These are phyloP conservation scores for Mortierella sp. DNA, from an alignment of 371 early-diverging fungal species.

Conservation along the genomic window DNA sequence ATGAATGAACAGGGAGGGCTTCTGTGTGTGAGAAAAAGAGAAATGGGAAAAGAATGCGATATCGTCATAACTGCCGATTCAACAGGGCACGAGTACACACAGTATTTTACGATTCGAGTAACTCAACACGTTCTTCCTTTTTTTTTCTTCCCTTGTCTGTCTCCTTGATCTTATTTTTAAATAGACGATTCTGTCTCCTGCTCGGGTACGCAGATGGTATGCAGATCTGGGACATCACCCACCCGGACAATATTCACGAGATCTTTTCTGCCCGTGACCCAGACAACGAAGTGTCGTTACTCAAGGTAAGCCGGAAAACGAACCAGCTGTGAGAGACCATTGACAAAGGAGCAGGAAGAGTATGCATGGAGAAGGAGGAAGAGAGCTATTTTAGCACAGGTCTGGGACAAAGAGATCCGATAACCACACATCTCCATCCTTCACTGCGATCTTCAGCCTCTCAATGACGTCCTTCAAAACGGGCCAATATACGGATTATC, in stretches of 20 bases:
- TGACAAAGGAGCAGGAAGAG: neutral
- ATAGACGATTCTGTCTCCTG: constrained; percentile 68
- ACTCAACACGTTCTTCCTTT: neutral
- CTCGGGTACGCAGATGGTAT: constrained; percentile 86
- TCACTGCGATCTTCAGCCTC: neutral
- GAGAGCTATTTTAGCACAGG: neutral
- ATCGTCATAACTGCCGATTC: constrained; percentile 4
- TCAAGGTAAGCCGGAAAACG: constrained; percentile 58
- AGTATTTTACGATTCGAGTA: neutral
- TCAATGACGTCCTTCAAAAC: neutral
- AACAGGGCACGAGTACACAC: constrained; percentile 1
- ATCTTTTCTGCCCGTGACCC: constrained; percentile 72
- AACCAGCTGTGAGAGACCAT: neutral
- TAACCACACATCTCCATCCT: constrained; percentile 1
- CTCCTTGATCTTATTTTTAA: neutral
- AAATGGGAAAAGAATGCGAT: constrained; percentile 4
- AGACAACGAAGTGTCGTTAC: constrained; percentile 63
- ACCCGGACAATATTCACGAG: constrained; percentile 80
- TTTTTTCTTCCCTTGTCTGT: neutral
- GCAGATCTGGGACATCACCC: constrained; percentile 85
- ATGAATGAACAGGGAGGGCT: neutral
- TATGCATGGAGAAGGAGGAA: neutral
- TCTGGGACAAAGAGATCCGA: constrained; percentile 1
- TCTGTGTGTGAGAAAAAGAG: neutral
- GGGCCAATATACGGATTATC: neutral